Percentiles rank a stretch among this genome's conserved stretches.
Conservation (phyloP, 306 rosid species). For the Corylus avellana region DNA sequence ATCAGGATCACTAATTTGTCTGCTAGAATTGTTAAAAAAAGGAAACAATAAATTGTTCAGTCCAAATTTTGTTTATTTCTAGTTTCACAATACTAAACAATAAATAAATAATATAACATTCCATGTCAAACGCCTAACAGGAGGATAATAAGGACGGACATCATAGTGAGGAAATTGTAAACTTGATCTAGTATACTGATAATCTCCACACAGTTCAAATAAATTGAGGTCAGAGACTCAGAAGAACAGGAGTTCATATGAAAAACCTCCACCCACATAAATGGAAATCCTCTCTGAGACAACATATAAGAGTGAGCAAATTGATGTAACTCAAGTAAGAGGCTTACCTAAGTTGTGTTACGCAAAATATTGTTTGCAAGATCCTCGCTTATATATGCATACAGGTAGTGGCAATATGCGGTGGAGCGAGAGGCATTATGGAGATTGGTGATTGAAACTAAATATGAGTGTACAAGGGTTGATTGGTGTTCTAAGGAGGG, state of each 20-base stretch:
- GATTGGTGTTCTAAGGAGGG: no score
- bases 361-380: slow-evolving; percentile 71
- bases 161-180: neutral
- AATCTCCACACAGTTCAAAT: neutral
- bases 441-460: no score
- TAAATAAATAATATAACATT: slow-evolving; percentile 1
- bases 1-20: slow-evolving; percentile 38
- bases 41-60: slow-evolving; percentile 26
- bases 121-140: neutral
- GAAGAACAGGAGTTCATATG: neutral
- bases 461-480: no score
- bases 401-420: slow-evolving; percentile 50
- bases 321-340: slow-evolving; percentile 24
- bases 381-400: slow-evolving; percentile 69
- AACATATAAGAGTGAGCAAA: neutral
- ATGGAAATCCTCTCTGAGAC: neutral
- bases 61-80: slow-evolving; percentile 17
- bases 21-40: slow-evolving; percentile 33
- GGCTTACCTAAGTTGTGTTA: slow-evolving; percentile 83
- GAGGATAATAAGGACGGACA: slow-evolving; percentile 11
- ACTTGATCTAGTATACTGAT: neutral
- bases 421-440: no score
- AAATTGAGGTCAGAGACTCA: neutral
- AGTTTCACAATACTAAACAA: slow-evolving; percentile 3
- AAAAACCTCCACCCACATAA: neutral